Base-by-base conservation (phyloP, 2,329 filamentous ascomycete genomes). In the Penicillium sp. region DNA sequence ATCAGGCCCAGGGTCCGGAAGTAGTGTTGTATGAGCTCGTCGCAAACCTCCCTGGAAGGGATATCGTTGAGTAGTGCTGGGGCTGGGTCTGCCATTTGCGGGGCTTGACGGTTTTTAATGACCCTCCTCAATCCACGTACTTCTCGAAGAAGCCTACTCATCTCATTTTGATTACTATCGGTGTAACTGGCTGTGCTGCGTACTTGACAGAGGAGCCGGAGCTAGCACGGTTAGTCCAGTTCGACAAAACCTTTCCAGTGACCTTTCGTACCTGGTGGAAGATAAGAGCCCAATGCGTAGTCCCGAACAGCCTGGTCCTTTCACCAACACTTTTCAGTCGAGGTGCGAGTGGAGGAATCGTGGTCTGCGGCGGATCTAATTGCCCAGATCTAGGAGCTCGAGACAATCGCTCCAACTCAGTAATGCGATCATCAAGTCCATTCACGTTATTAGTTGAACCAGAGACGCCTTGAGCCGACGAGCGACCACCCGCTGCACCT, bases 1-100 rank as follows among this genome's bases (percentile, higher is more conserved):
- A 69, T 65, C 12, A 68, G 59, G 49, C 74, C 74, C 38, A 76
- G 70, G 3, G 67, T 72, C 17, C 68, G 62, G 15, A 72, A 39
- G 41, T 71, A 72, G 50, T 65, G 58, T 10, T 64, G 59, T 3
- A 69, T 63, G 4, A 72, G 56, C 31, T 70, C 57, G 47, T 72
- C 62, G 28, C 69, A 70, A 10, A 66, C 52, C 0, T 54, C 38
- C 34, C 55, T 60, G 3, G 57, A 4, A 4, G 69, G 70, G 6
- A 72, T 41, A 14, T 69, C 66, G 17, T 38, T 55, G n/a, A 60
- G 49, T 5, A 70, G 35, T 12, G 61, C 52, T 4, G 69, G 61
- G n/a, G 67, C 59, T 25, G 66, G 70, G 34, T 72, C 58, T 20
- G 50, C 57, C 5, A 69, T 43, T 2, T 39, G 51, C 5, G 65